Conservation (phyloP, 148 eudicot species). For the Rhododendron vialii region DNA sequence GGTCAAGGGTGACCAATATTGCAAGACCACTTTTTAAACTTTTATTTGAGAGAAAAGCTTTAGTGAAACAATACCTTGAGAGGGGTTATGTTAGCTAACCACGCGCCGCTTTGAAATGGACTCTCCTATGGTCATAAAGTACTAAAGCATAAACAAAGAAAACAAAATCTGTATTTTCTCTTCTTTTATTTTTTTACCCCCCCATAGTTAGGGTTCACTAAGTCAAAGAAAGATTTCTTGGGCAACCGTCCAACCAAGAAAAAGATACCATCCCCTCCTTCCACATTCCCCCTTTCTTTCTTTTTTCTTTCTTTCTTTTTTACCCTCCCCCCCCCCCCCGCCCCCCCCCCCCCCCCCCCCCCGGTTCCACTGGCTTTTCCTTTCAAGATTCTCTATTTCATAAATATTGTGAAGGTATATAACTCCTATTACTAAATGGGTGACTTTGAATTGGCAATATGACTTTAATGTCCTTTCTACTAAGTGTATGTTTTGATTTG, state of each 20-base stretch:
- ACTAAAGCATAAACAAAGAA: neutral
- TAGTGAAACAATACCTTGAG: neutral
- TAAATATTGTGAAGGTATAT: neutral
- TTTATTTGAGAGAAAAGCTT: neutral
- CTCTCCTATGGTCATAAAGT: neutral
- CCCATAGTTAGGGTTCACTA: constrained; percentile 2
- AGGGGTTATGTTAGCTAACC: neutral
- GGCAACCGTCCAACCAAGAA: constrained; percentile 21
- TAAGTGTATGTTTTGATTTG: neutral
- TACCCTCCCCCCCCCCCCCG: too few species aligned
- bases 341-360: too few species aligned
- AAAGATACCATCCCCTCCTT: neutral
- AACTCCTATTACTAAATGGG: neutral
- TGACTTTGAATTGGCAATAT: neutral
- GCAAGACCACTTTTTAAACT: neutral
- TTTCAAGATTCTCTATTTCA: constrained; percentile 4
- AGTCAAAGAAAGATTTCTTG: constrained; percentile 23
- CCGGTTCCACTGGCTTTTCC: constrained; percentile 8
- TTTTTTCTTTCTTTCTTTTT: neutral
- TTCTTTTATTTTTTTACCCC: neutral
- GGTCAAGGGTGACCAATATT: neutral
- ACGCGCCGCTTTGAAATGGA: constrained; percentile 13
- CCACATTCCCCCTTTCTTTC: neutral
- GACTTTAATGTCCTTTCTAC: constrained; percentile 6
- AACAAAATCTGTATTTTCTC: neutral